Evolutionary conservation across 768 basidiomycete species (phyloP), one percentile per base, ranked within the genome.

Genomic region (Podaxis sp.): DNA sequence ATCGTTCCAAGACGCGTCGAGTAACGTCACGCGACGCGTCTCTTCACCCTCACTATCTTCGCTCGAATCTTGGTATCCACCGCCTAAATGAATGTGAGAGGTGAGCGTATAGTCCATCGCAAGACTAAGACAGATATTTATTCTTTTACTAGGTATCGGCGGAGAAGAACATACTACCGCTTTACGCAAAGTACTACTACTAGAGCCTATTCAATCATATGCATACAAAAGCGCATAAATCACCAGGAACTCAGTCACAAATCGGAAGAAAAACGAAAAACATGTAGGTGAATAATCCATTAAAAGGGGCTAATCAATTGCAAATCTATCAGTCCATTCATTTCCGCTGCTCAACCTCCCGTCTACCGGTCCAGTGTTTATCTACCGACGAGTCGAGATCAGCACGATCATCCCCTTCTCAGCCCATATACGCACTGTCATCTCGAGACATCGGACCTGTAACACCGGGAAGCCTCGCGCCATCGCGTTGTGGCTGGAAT

Each of bases 11-110:
- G 26, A 26, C 58, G 58, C 49, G 49, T 59, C 59, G 19, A 22
- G 61, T 62, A 62, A 62, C 53, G 61, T 62, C 61, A 62, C 61
- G 42, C 52, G 38, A 22, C 58, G 49, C 49, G 58, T 39, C 48
- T 24, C 33, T 42, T 15, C 33, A 13, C n/a, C 12, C 15, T n/a
- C 4, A 9, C 53, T 54, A 13, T 13, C 13, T n/a, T 9, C 8
- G 12, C 19, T n/a, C 33, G 30, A 33, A 38, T n/a, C 38, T 19
- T 40, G 44, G 19, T 22, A 46, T 46, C 44, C n/a, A 22, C 44
- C 26, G 3, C 22, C 12, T 13, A 7, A 22, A 28, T 24, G 12
- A 24, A 12, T 57, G 13, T 11, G 56, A 44, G 26, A 30, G 56
- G 42, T 57, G 26, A 44, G 42, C 44, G 9, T 28, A 11, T 12